Base-by-base conservation (phyloP, 176 grass and related monocot species). In the Tuctoria greenei region DNA sequence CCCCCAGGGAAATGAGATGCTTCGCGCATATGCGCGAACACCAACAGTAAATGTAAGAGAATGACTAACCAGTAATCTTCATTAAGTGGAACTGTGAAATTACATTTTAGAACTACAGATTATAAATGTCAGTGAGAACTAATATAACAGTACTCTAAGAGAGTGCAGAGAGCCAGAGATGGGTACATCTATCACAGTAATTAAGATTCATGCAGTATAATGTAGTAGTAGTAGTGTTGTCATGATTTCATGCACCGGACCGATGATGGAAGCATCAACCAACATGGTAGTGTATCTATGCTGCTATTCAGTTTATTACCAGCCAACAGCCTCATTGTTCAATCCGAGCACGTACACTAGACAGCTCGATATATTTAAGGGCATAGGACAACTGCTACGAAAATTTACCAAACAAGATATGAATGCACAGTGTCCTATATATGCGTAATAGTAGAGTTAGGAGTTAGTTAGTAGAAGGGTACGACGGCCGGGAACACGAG, bases 1-100 rank as follows among this genome's bases (percentile, higher is more conserved):
- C 72, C 84, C 4, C 64, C 72, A 44, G 75, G 56, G 38, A 75
- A 55, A 63, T 75, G 71, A 42, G 18, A 77, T 62, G 57, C 61
- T 28, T 5, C 24, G 20, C 28, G 3, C 17, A 31, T 31, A 56
- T 39, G 58, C 26, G 66, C 2, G 15, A 57, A 70, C 16, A 36
- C 17, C 3, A 13, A 37, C 31, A 31, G 31, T 31, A 31, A 31
- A 31, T 2, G 31, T 31, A 31, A 31, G 31, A 31, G 3, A 31
- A 31, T 1, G 31, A 3, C 31, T 31, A 31, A 31, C 31, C 3
- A 31, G 31, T n/a, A n/a, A n/a, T 31, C 31, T 31, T 31, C 31
- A 31, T 31, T 31, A 41, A 73, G 13, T 42, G 3, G 26, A 73
- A 56, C 38, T 24, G 51, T 40, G n/a, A n/a, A 7, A 21, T 41